Base-by-base conservation (phyloP, 1,139 yeast species). In the Candida smagusa region DNA sequence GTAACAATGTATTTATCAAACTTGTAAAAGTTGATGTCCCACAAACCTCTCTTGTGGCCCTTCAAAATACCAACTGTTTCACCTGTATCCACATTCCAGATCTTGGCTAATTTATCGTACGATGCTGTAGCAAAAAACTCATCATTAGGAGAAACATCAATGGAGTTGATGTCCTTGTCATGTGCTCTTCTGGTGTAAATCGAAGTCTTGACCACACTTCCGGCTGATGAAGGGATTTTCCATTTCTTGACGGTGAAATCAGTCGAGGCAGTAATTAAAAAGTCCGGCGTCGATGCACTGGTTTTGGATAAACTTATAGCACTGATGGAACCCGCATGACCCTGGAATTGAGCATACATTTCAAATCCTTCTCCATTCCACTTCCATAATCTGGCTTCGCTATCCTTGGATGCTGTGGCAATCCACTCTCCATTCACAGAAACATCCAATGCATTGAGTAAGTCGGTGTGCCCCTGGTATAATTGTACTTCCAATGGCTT, bases 161-260 rank as follows among this genome's bases (percentile, higher is more conserved):
- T 65, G 3, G 94, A 78, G 54, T 92, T 94, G 42, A 92, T 90
- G 59, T 92, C 97, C 59, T 92, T 92, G 39, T 92, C 98, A 59
- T 92, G 99, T 0, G 97, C 98, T 54, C 92, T 79, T 67, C 97
- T 78, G 0, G 98, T 92, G 60, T 84, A 92, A 33, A 80, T 84
- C 3, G 96, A 82, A 1, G 74, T 66, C 40, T 65, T 72, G 8
- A 78, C 64, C 3, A 59, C 51, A 1, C 43, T 39, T 3, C 53
- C 56, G 7, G 43, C 39, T 6, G 39, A 53, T 39, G 65, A 66
- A 11, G 89, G 94, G 23, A 87, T 72, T 35, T 71, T 72, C 98
- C 98, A 92, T 60, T 84, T 84, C 58, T 92, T 92, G 28, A 92
- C 76, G 0, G 98, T 92, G 52, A 89, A 72, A 61, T 92, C 99